These are phyloP conservation scores for Castanea crenata DNA, from an alignment of 306 rosid species.

Conservation along the genomic window DNA sequence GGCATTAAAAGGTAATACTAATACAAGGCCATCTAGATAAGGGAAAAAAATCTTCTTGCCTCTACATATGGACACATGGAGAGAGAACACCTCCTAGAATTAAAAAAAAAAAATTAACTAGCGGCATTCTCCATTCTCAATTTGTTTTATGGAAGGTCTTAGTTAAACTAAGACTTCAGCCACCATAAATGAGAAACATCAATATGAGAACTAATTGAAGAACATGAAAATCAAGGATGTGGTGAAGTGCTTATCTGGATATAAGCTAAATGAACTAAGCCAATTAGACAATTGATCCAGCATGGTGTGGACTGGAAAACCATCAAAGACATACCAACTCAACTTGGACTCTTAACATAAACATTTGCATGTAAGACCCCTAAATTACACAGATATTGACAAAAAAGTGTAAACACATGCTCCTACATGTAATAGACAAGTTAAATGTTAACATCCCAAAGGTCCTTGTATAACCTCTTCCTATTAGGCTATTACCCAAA, in stretches of 20 bases:
- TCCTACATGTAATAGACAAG: no score
- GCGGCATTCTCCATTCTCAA: neutral
- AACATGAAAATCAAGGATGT: neutral
- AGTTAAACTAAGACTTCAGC: neutral
- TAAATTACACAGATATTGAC: no score
- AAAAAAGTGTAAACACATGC: no score
- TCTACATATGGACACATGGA: neutral
- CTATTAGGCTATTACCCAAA: neutral
- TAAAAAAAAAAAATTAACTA: neutral
- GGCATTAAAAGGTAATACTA: conserved; percentile 5
- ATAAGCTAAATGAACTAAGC: neutral
- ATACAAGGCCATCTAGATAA: conserved; percentile 1
- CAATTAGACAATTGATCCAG: no score
- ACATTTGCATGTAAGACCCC: no score
- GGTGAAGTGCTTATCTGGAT: neutral
- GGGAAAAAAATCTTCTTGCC: neutral
- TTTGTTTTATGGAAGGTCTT: neutral
- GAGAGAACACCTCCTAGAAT: neutral
- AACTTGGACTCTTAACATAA: no score
- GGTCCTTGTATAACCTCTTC: neutral
- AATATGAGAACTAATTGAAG: neutral
- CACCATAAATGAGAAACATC: neutral
- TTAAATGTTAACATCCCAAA: no score
- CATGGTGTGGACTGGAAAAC: no score
- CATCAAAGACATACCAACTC: no score